Percentiles rank a stretch among this genome's conserved stretches.
Conservation (phyloP, 2,329 filamentous ascomycete genomes). For the Epichloe festucae region DNA sequence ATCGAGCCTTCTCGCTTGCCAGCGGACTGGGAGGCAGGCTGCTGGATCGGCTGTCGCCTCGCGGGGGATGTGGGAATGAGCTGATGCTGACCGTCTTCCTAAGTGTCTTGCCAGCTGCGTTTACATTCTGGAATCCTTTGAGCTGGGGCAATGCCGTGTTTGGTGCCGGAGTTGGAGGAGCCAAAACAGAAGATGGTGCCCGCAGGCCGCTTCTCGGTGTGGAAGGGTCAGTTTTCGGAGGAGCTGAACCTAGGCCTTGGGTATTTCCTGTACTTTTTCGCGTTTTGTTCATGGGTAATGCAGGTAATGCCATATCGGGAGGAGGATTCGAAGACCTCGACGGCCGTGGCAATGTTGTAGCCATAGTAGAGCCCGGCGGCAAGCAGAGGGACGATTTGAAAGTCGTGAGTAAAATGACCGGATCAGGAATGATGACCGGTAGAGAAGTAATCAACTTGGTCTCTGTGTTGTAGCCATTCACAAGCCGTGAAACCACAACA, state of each 20-base stretch:
- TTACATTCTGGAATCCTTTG: conserved; percentile 41
- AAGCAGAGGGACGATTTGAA: not conserved
- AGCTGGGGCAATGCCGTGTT: conserved; percentile 42
- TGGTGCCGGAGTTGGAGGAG: conserved; percentile 40
- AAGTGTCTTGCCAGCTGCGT: conserved; percentile 53
- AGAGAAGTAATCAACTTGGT: not conserved
- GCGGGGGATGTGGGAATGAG: conserved; percentile 82
- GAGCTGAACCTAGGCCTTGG: conserved; percentile 17
- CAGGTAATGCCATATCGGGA: conserved; percentile 58
- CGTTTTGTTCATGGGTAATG: conserved; percentile 60
- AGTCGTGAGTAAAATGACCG: not conserved
- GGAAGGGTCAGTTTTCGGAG: conserved; percentile 28
- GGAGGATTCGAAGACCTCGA: conserved; percentile 57
- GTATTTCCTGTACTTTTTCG: conserved; percentile 49
- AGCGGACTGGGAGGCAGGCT: conserved; percentile 52
- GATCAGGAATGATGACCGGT: not conserved
- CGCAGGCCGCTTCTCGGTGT: conserved; percentile 46
- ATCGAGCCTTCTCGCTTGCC: conserved; percentile 34
- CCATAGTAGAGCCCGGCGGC: conserved; percentile 11
- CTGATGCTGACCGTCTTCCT: conserved; percentile 89
- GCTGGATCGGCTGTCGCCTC: conserved; percentile 42
- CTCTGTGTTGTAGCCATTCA: conserved; percentile 4
- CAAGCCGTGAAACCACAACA: not conserved
- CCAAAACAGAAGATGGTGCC: conserved; percentile 40
- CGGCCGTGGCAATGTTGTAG: conserved; percentile 51